Base-by-base conservation (phyloP, 2,329 filamentous ascomycete genomes). In the Penicillium freii region DNA sequence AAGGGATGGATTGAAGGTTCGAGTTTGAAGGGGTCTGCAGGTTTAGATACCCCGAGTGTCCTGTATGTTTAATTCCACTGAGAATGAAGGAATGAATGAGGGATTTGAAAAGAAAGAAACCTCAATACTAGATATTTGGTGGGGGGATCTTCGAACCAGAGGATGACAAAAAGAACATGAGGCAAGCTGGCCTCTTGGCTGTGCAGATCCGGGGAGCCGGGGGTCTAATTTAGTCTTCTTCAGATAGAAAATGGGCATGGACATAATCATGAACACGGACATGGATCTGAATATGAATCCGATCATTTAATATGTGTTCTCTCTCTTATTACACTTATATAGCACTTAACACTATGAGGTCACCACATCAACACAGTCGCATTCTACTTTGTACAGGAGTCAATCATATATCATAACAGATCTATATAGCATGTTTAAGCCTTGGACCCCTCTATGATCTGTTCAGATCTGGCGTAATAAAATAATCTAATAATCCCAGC, bases 71-170 rank as follows among this genome's bases (percentile, higher is more conserved):
- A n/a, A 29, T 27, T 13, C 5, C 42, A 29, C 23, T 1, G 33
- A 52, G 36, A 52, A 27, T 46, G 25, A 57, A 57, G 47, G 45
- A 60, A 45, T 61, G 60, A 50, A 66, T 64, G 56, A 59, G 50
- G 54, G 51, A 53, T 33, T n/a, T 46, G 33, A 33, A 50, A 56
- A 43, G 49, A 51, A 48, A 43, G 47, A 33, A 56, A 34, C 38
- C 34, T 56, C 54, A 47, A n/a, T 53, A n/a, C n/a, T n/a, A 44
- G 42, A 55, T 36, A 15, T 52, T 33, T 45, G 23, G 36, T 54
- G 52, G 44, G 52, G 52, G 44, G 52, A 50, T 50, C 36, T 47
- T 21, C 15, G 21, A 54, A 48, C 46, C 33, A 23, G 4, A 25
- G 29, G 53, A 56, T 51, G 53, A 56, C 47, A 51, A 56, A 56